Conservation (phyloP, 805 yeast genomes). For the Saturnispora halmiae region DNA sequence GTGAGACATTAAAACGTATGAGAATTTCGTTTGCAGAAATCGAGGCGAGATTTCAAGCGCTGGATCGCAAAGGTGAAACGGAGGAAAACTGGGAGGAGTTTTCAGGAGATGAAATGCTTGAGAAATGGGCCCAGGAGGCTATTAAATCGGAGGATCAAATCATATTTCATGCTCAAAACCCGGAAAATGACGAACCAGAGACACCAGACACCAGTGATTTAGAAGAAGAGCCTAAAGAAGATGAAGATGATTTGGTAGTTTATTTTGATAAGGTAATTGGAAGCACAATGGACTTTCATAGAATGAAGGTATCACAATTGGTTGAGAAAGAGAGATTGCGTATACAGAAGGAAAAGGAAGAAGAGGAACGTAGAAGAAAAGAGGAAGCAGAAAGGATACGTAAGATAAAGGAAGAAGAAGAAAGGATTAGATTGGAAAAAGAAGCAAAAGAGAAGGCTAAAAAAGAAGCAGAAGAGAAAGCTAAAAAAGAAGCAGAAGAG, state of each 20-base stretch:
- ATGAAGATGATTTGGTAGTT: not conserved
- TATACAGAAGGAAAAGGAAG: conserved; percentile 12
- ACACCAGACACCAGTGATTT: not conserved
- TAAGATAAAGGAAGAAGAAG: conserved; percentile 10
- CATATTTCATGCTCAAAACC: not conserved
- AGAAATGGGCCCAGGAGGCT: not conserved
- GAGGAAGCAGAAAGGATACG: conserved; percentile 12
- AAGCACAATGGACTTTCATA: conserved; percentile 1
- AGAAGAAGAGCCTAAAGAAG: not conserved
- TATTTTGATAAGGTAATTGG: not conserved
- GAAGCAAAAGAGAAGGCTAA: conserved; percentile 16
- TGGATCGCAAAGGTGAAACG: not conserved
- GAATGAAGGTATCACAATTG: conserved; percentile 6
- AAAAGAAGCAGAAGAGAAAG: conserved; percentile 20
- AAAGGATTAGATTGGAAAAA: conserved; percentile 11
- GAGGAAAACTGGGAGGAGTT: not conserved
- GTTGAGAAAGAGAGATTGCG: conserved; percentile 18
- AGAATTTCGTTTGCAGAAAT: conserved; percentile 3
- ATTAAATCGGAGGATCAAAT: not conserved
- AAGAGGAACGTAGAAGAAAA: conserved; percentile 10
- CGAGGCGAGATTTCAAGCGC: not conserved
- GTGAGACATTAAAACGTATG: not conserved
- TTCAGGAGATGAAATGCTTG: not conserved
- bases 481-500: conserved; percentile 15
- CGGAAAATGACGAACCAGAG: not conserved